phyloP scores from a whole-genome alignment of 345 rosid species.

The Ailanthus altissimus region DNA sequence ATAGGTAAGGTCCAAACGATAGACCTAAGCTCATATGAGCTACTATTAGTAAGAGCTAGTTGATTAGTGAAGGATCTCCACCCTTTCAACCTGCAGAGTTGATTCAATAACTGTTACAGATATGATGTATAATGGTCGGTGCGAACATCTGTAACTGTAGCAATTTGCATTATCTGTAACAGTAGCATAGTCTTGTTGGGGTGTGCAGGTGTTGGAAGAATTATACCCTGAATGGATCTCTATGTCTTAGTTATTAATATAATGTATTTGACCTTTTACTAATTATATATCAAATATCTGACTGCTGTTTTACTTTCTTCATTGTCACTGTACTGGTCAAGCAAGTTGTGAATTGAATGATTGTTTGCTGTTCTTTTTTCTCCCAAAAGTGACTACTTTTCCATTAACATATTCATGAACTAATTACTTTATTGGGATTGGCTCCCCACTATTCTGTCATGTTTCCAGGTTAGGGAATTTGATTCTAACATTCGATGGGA shows the following conservation, averaged over 20 bases:
- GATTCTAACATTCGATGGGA: constrained; percentile 85
- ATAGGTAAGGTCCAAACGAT: neutral
- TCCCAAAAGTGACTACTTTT: neutral
- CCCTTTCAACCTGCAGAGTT: neutral
- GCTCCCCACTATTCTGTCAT: constrained; percentile 21
- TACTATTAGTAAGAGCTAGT: neutral
- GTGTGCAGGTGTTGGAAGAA: neutral
- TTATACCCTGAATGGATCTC: neutral
- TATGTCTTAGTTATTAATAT: neutral
- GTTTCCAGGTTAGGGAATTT: constrained; percentile 83
- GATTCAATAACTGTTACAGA: neutral
- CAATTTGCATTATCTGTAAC: neutral
- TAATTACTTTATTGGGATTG: neutral
- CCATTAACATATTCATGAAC: neutral
- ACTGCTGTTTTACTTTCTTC: neutral
- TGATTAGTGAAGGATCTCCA: neutral
- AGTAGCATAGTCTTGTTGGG: neutral
- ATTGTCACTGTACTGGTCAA: neutral
- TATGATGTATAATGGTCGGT: neutral
- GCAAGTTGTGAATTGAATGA: neutral
- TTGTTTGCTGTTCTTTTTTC: neutral
- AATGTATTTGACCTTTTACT: neutral
- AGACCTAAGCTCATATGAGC: neutral
- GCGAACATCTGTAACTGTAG: neutral
- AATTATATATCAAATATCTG: too few species aligned